Percentiles rank a stretch among this genome's conserved stretches.
Conservation (phyloP, 1,139 yeast species). For the Hemisphaericaspora subhashii region DNA sequence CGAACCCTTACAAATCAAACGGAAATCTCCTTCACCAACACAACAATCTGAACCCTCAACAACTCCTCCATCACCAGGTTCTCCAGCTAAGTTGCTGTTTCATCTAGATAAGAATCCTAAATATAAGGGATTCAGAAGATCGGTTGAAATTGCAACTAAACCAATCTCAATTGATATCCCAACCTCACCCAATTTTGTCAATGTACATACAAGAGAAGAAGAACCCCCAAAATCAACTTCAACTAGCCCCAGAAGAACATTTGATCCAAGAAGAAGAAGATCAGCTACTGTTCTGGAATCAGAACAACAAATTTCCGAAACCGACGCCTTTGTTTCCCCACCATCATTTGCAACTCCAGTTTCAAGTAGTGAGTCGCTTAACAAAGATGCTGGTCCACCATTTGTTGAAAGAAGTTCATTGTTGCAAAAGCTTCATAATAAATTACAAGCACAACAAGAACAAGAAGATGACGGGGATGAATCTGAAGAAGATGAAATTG, state of each 20-base stretch:
- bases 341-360: neutral
- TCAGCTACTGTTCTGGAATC: conserved; percentile 10
- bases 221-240: conserved; percentile 5
- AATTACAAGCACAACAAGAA: too few relatives aligned
- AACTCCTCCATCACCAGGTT: conserved; percentile 12
- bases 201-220: neutral
- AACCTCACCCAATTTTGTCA: conserved; percentile 11
- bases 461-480: too few relatives aligned
- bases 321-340: too few relatives aligned
- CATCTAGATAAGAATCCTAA: conserved; percentile 27
- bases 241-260: neutral
- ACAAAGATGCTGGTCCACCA: too few relatives aligned
- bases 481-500: neutral
- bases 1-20: conserved; percentile 2
- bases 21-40: conserved; percentile 6
- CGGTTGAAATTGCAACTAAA: conserved; percentile 25
- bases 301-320: too few relatives aligned
- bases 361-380: neutral
- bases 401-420: neutral
- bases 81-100: conserved; percentile 1
- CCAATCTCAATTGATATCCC: conserved; percentile 32
- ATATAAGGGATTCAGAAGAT: conserved; percentile 49
- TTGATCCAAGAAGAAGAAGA: conserved; percentile 7
- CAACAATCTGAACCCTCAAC: conserved; percentile 10
- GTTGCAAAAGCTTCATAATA: neutral